A percentile compares a stretch with the other conserved stretches of the same genome.
These are phyloP conservation scores for Scheffersomyces segobiensis DNA, from an alignment of 1,139 yeast species.

Conservation along the genomic window DNA sequence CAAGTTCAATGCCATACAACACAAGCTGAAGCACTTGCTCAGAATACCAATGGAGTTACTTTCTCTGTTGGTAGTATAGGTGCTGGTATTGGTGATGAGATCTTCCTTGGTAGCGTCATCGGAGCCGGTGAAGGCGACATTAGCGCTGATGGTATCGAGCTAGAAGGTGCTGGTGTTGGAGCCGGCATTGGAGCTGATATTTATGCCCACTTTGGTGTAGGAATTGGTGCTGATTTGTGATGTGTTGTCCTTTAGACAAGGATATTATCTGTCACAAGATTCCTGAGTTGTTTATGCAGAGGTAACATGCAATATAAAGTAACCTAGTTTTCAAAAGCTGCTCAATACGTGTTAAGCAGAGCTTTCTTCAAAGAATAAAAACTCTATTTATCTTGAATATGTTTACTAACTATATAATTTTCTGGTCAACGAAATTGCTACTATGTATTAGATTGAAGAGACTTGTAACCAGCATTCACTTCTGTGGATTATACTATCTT, in stretches of 20 bases:
- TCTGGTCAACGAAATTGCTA: no score
- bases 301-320: not conserved
- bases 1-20: not conserved
- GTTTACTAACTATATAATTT: no score
- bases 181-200: not conserved
- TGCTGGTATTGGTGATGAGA: not conserved
- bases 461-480: no score
- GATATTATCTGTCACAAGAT: not conserved
- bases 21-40: not conserved
- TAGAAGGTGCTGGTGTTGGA: not conserved
- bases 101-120: not conserved
- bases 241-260: not conserved
- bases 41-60: not conserved
- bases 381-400: no score
- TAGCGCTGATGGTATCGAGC: not conserved
- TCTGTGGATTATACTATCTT: no score
- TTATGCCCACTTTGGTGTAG: not conserved
- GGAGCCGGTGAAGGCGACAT: not conserved
- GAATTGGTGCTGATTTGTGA: not conserved
- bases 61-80: not conserved
- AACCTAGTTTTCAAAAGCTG: no score
- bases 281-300: no score
- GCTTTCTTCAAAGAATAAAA: no score
- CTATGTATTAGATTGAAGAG: no score
- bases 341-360: no score